These are phyloP conservation scores for Pyrenula massariospora DNA, from an alignment of 495 filamentous ascomycete species.

Conservation along the genomic window DNA sequence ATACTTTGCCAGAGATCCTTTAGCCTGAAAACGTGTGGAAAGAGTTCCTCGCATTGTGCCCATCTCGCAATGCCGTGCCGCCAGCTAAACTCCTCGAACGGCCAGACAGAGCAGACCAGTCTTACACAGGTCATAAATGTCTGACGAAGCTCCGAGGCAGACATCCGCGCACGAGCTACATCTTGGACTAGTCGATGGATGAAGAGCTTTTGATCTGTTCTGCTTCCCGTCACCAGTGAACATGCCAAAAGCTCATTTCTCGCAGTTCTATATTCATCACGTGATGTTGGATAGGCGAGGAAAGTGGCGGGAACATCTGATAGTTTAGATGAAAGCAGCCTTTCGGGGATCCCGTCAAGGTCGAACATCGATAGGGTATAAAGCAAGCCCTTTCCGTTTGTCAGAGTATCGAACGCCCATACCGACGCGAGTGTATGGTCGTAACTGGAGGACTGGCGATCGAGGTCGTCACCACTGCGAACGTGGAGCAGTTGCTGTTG, in stretches of 20 bases:
- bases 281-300: constrained; percentile 1
- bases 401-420: constrained; percentile 23
- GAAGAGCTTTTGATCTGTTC: constrained; percentile 8
- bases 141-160: constrained; percentile 1
- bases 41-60: constrained; percentile 14
- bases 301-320: too few species aligned
- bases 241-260: constrained; percentile 7
- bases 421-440: constrained; percentile 19
- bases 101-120: constrained; percentile 12
- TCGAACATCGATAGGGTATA: constrained; percentile 22
- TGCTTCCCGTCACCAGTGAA: constrained; percentile 13
- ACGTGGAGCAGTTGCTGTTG: constrained; percentile 9
- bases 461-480: too few species aligned
- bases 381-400: constrained; percentile 6
- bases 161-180: constrained; percentile 11
- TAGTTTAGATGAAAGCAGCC: too few species aligned
- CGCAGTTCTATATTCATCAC: constrained; percentile 5
- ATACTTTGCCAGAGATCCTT: constrained; percentile 9
- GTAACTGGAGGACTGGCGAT: constrained; percentile 9
- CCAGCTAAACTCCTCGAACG: constrained; percentile 7
- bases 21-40: constrained; percentile 13
- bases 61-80: constrained; percentile 10
- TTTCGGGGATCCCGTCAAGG: constrained; percentile 18
- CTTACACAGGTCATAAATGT: constrained; percentile 10
- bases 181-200: constrained; percentile 24